Evolutionary conservation across 176 grass and related monocot species (phyloP).

Genomic region (Oryza officinalis): DNA sequence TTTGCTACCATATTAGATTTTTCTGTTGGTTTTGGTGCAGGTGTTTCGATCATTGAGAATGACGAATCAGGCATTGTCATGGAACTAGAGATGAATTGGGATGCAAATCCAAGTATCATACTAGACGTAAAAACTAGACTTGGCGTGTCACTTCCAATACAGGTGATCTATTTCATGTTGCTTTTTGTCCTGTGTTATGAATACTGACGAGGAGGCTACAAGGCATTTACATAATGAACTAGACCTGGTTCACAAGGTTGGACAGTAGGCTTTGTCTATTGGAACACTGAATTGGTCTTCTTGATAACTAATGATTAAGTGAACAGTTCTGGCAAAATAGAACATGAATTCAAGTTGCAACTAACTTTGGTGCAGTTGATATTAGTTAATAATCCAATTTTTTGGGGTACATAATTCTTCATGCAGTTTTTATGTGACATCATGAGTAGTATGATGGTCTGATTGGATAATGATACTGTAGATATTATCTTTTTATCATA

Average conservation of each 20-base stretch:
- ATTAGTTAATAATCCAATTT: not conserved
- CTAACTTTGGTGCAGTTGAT: not conserved
- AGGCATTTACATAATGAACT: not conserved
- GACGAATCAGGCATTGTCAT: conserved; percentile 77
- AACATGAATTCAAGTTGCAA: not conserved
- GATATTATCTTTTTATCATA: not conserved
- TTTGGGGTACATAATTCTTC: not conserved
- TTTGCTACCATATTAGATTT: conserved; percentile 2
- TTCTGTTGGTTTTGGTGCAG: conserved; percentile 42
- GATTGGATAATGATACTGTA: not conserved
- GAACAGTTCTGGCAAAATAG: not conserved
- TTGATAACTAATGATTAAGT: not conserved
- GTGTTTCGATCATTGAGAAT: conserved; percentile 88
- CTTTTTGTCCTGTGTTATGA: conserved; percentile 9
- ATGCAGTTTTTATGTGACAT: not conserved
- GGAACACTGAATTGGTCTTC: not conserved
- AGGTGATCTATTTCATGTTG: conserved; percentile 57
- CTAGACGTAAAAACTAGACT: conserved; percentile 92
- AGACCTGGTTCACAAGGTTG: conserved; percentile 15
- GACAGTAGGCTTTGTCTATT: not conserved
- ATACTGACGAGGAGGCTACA: not conserved
- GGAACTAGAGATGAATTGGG: conserved; percentile 97
- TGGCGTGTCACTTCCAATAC: conserved; percentile 89
- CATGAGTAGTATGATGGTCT: not conserved
- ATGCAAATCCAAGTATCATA: conserved; percentile 92